phyloP scores from a whole-genome alignment of 2,329 filamentous ascomycete genomes.

The Trichocomaceae sp. region DNA sequence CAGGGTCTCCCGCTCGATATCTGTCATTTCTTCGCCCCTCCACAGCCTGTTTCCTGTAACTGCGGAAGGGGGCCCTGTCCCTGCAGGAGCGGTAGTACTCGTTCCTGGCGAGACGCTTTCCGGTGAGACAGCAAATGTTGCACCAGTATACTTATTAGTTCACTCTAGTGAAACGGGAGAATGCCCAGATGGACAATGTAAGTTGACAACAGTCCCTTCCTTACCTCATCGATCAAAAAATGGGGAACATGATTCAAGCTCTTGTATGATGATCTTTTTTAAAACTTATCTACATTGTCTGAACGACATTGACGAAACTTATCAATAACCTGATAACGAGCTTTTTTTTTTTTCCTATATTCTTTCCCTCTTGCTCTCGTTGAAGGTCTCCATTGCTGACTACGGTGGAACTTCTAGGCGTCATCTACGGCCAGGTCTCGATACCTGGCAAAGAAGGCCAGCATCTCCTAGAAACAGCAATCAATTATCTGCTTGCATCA shows the following conservation, averaged over 20 bases:
- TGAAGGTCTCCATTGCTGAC: slow-evolving; percentile 28
- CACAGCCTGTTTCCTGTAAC: slow-evolving; percentile 60
- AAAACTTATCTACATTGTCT: slow-evolving; percentile 99
- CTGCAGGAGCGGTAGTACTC: slow-evolving; percentile 56
- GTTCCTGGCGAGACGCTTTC: slow-evolving; percentile 29
- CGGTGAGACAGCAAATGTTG: slow-evolving; percentile 19
- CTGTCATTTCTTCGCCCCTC: slow-evolving; percentile 62
- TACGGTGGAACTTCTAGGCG: slow-evolving; percentile 37
- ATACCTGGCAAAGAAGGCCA: slow-evolving; percentile 30
- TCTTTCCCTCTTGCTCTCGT: slow-evolving; percentile 12
- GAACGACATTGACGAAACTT: slow-evolving; percentile 79
- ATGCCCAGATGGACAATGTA: slow-evolving; percentile 83
- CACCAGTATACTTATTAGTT: slow-evolving; percentile 56
- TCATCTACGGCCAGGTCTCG: slow-evolving; percentile 51
- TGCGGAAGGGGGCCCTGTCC: slow-evolving; percentile 67
- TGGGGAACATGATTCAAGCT: slow-evolving; percentile 14
- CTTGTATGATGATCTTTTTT: slow-evolving; percentile 71
- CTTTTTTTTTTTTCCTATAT: slow-evolving; percentile 14
- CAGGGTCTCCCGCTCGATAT: slow-evolving; percentile 56
- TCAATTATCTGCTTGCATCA: slow-evolving; percentile 38
- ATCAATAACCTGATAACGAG: slow-evolving; percentile 72
- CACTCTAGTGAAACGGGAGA: slow-evolving; percentile 91
- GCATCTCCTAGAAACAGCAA: slow-evolving; percentile 34
- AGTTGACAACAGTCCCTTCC: slow-evolving; percentile 44
- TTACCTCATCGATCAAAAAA: slow-evolving; percentile 8